Evolutionary conservation across 352 stramenopile species (phyloP).

Genomic region (Globisporangium splendens): DNA sequence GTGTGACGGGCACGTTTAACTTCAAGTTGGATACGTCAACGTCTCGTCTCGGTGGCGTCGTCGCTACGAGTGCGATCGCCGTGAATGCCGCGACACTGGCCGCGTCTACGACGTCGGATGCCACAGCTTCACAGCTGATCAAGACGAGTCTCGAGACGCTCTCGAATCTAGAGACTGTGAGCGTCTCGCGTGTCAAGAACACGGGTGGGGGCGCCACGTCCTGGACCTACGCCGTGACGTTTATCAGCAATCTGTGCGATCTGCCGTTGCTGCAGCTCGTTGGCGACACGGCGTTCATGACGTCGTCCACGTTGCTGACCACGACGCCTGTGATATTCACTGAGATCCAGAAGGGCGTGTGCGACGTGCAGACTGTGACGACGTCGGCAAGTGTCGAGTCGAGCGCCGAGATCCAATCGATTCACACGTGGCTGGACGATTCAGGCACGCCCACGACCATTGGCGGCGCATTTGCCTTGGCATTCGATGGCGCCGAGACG

Average conservation of each 20-base stretch:
- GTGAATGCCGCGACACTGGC: conserved; percentile 45
- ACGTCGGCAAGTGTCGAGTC: conserved; percentile 89
- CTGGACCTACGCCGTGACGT: conserved; percentile 85
- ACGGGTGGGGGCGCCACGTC: conserved; percentile 12
- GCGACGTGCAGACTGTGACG: conserved; percentile 94
- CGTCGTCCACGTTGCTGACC: conserved; percentile 30
- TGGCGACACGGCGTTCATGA: conserved; percentile 40
- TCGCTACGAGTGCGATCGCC: conserved; percentile 33
- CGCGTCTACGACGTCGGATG: conserved; percentile 30
- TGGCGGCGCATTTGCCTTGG: conserved; percentile 66
- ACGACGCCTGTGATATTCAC: conserved; percentile 39
- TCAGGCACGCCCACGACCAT: conserved; percentile 26
- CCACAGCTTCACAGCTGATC: conserved; percentile 61
- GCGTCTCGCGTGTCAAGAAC: conserved; percentile 57
- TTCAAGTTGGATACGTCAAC: conserved; percentile 77
- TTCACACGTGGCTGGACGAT: conserved; percentile 74
- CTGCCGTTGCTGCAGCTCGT: conserved; percentile 62
- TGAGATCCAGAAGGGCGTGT: conserved; percentile 80
- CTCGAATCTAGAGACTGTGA: conserved; percentile 78
- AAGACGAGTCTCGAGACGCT: conserved; percentile 83
- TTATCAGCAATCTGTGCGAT: conserved; percentile 84
- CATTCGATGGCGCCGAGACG: conserved; percentile 42
- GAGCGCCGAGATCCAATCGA: conserved; percentile 85
- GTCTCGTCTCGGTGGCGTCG: conserved; percentile 37
- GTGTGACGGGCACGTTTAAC: conserved; percentile 52